Conservation (phyloP, 176 grass and related monocot species). For the Paspalum vaginatum region DNA sequence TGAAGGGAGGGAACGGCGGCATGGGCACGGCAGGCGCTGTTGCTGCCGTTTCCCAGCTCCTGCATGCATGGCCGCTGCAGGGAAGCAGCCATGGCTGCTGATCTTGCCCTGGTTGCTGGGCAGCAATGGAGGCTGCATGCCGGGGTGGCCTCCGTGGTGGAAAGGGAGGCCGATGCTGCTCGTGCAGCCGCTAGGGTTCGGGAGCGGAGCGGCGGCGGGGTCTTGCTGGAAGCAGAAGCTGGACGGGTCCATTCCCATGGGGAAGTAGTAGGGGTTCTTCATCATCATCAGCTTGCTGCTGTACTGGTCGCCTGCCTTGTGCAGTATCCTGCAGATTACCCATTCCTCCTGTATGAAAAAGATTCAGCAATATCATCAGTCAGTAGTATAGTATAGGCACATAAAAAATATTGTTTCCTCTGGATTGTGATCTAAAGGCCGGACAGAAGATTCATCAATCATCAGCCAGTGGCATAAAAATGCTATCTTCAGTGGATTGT, state of each 20-base stretch:
- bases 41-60: slow-evolving; percentile 11
- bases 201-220: slow-evolving; percentile 33
- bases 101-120: slow-evolving; percentile 21
- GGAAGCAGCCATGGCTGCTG: slow-evolving; percentile 9
- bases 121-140: slow-evolving; percentile 47
- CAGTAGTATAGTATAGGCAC: not conserved
- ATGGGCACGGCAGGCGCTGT: not conserved
- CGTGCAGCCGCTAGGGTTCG: slow-evolving; percentile 56
- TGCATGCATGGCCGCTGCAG: slow-evolving; percentile 17
- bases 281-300: slow-evolving; percentile 52
- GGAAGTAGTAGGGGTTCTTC: slow-evolving; percentile 61
- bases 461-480: not conserved
- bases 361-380: slow-evolving; percentile 33
- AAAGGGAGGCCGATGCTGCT: slow-evolving; percentile 37
- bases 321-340: slow-evolving; percentile 98
- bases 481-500: not conserved
- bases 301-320: slow-evolving; percentile 73
- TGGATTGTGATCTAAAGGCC: not conserved
- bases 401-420: not conserved
- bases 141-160: slow-evolving; percentile 45
- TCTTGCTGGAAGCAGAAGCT: slow-evolving; percentile 50
- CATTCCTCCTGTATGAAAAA: slow-evolving; percentile 67
- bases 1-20: slow-evolving; percentile 48
- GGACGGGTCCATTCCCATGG: slow-evolving; percentile 33
- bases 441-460: slow-evolving; percentile 22